phyloP scores from a whole-genome alignment of 345 rosid genomes.

The Populus simonii region DNA sequence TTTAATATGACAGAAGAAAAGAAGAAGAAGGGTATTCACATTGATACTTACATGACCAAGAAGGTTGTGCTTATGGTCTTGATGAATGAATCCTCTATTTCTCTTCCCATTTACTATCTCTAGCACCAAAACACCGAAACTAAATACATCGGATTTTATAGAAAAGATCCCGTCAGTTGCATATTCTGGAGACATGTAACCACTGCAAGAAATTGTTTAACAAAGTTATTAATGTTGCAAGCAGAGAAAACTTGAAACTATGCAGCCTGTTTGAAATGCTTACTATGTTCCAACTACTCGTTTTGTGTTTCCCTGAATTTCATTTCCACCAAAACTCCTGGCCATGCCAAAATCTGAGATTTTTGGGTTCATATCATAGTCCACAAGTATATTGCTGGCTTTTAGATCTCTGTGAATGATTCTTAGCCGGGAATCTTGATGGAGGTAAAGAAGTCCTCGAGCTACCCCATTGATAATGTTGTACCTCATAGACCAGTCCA shows the following conservation, averaged over 20 bases:
- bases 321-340: slow-evolving; percentile 32
- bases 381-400: slow-evolving; percentile 33
- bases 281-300: slow-evolving; percentile 53
- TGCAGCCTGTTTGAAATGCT: slow-evolving; percentile 7
- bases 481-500: slow-evolving; percentile 34
- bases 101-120: slow-evolving; percentile 28
- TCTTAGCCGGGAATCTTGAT: slow-evolving; percentile 42
- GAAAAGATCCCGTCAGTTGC: slow-evolving; percentile 34
- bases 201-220: slow-evolving; percentile 10
- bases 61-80: slow-evolving; percentile 29
- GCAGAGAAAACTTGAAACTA: background rate
- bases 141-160: slow-evolving; percentile 31
- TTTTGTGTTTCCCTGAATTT: slow-evolving; percentile 32
- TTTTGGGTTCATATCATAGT: slow-evolving; percentile 38
- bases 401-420: slow-evolving; percentile 37
- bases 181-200: slow-evolving; percentile 42
- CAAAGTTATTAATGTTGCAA: background rate
- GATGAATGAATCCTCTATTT: slow-evolving; percentile 25
- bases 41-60: slow-evolving; percentile 28
- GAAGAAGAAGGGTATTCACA: background rate
- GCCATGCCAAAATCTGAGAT: slow-evolving; percentile 44
- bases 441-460: slow-evolving; percentile 43
- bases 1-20: background rate
- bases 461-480: slow-evolving; percentile 39
- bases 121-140: slow-evolving; percentile 29